phyloP scores from a whole-genome alignment of 2,329 filamentous ascomycete species.

The Apiospora malaysiana region DNA sequence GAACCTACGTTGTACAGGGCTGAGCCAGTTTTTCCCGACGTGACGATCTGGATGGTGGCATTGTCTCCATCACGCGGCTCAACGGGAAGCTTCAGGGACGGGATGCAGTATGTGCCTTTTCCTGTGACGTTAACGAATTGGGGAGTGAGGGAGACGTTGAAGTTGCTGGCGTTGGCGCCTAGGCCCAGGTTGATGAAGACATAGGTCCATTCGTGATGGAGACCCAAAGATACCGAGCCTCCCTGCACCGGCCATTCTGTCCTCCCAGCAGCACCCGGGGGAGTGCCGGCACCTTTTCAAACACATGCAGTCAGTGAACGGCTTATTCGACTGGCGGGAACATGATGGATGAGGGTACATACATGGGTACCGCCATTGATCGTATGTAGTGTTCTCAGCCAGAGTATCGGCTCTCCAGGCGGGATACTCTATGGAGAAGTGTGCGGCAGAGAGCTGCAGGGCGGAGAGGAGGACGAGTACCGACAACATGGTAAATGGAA shows the following conservation, averaged over 20 bases:
- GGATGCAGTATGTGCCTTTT: slow-evolving; percentile 70
- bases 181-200: slow-evolving; percentile 60
- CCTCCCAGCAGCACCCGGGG: slow-evolving; percentile 49
- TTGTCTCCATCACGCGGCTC: slow-evolving; percentile 63
- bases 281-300: slow-evolving; percentile 53
- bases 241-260: slow-evolving; percentile 61
- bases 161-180: slow-evolving; percentile 61
- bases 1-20: slow-evolving; percentile 69
- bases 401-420: slow-evolving; percentile 56
- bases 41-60: slow-evolving; percentile 73
- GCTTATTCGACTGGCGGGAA: background rate
- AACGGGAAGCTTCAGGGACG: slow-evolving; percentile 61
- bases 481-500: slow-evolving; percentile 29
- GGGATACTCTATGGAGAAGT: slow-evolving; percentile 56
- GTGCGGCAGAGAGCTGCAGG: slow-evolving; percentile 48
- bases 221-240: slow-evolving; percentile 53
- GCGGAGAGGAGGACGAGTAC: slow-evolving; percentile 38
- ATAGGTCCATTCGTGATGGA: slow-evolving; percentile 60
- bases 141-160: slow-evolving; percentile 71
- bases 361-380: slow-evolving; percentile 60
- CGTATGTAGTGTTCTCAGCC: slow-evolving; percentile 46
- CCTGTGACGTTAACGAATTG: slow-evolving; percentile 63
- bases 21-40: slow-evolving; percentile 60
- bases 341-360: slow-evolving; percentile 30
- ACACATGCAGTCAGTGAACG: background rate